Evolutionary conservation across 768 basidiomycete species (phyloP), one percentile per base, ranked within the genome.

Genomic region (Russula earlei): DNA sequence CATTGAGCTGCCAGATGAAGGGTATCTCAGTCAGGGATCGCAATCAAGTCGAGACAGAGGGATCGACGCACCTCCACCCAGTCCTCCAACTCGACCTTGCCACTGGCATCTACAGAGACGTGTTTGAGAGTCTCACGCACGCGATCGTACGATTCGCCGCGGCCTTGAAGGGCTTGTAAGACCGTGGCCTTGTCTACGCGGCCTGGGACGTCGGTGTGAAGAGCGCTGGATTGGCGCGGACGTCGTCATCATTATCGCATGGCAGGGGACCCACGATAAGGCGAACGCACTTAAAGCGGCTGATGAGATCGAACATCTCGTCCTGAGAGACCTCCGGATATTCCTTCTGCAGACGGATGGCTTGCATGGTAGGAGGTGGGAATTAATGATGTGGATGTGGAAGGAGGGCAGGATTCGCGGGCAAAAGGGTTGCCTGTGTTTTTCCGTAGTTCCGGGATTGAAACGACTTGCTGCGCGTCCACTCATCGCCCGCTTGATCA

Each of bases 41-140:
- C 1, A 27, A 25, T n/a, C 14, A 19, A 27, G 14, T 12, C 29
- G 46, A 40, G 25, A 40, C 19, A 44, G 12, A 5, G 25, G 27
- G 37, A 31, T 20, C 12, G 34, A 60, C 81, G 58, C 61, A 94
- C 88, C 81, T 98, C 95, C 43, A 98, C 94, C 86, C 91, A 99
- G 67, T 98, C 96, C 63, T 98, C 96, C 56, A 98, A 74, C 70
- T 97, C 96, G 56, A 99, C 84, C 69, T 92, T 91, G 43, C 96
- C 95, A 69, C 87, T 91, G 5, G 95, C 86, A 69, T 98, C 95
- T 48, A 97, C 83, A 56, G 84, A 87, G 66, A 97, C 94, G 63
- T 85, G 80, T 73, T 99, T 99, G 69, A 99, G 75, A 0, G 94
- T 90, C 70, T 91, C 89, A 63, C 89, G 74, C 4, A 84, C 92